Evolutionary conservation across 441 rosid species (phyloP).

Genomic region (Macaranga tanarius): DNA sequence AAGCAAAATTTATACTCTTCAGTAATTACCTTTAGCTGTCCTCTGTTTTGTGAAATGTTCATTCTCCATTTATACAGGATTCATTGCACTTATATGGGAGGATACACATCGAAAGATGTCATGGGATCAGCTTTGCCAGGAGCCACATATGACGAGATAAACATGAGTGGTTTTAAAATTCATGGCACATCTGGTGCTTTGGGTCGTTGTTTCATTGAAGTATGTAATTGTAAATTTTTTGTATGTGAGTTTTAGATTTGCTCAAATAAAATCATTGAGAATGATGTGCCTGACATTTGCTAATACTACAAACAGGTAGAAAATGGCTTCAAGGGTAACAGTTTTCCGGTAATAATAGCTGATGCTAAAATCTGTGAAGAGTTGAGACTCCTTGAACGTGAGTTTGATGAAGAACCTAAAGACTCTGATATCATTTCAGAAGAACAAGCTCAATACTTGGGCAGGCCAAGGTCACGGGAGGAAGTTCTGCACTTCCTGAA

Average conservation of each 20-base stretch:
- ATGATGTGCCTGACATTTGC: constrained; percentile 10
- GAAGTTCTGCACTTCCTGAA: constrained; percentile 70
- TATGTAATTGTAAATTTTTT: constrained; percentile 31
- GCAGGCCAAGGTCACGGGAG: constrained; percentile 51
- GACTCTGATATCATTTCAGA: constrained; percentile 40
- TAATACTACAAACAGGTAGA: constrained; percentile 56
- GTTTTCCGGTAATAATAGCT: constrained; percentile 81
- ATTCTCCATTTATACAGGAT: constrained; percentile 43
- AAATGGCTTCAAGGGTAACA: constrained; percentile 82
- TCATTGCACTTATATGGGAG: constrained; percentile 62
- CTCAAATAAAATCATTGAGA: constrained; percentile 5
- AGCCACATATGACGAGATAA: constrained; percentile 53
- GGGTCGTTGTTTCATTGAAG: constrained; percentile 92
- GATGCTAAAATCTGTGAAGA: constrained; percentile 75
- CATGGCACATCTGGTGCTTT: constrained; percentile 34
- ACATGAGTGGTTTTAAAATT: constrained; percentile 47
- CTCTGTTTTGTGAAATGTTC: constrained; percentile 19
- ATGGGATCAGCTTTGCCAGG: constrained; percentile 34
- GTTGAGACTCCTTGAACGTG: constrained; percentile 65
- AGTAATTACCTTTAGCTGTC: neutral
- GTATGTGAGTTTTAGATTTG: constrained; percentile 9
- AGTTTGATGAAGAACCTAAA: constrained; percentile 44
- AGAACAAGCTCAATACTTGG: constrained; percentile 43
- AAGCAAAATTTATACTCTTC: constrained; percentile 25
- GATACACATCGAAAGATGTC: constrained; percentile 58